A percentile compares a stretch with the other conserved stretches of the same genome.
These are phyloP conservation scores for Dryas drummondii DNA, from an alignment of 306 rosid species.

Conservation along the genomic window DNA sequence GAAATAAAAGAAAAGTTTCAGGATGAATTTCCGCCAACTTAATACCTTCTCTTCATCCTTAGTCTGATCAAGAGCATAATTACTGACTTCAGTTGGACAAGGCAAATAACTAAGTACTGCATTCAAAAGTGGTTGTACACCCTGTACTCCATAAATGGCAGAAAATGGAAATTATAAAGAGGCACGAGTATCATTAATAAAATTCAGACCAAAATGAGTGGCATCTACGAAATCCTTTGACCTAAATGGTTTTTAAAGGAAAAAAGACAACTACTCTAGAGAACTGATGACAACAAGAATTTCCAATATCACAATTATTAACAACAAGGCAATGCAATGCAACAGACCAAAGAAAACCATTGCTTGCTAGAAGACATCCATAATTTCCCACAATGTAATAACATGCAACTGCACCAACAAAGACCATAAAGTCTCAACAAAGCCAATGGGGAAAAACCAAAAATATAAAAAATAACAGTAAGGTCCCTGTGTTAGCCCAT, in stretches of 20 bases:
- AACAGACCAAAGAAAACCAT: background rate
- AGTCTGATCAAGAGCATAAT: constrained; percentile 87
- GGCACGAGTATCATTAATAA: background rate
- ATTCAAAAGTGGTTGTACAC: constrained; percentile 94
- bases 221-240: background rate
- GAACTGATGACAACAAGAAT: background rate
- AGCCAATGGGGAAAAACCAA: background rate
- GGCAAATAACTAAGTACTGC: constrained; percentile 90
- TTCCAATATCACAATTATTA: background rate
- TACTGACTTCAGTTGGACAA: constrained; percentile 86
- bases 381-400: background rate
- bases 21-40: constrained; percentile 16
- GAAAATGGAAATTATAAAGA: constrained; percentile 16
- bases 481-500: background rate
- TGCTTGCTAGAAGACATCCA: background rate
- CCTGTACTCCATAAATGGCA: constrained; percentile 53
- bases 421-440: background rate
- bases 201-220: background rate
- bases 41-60: constrained; percentile 85
- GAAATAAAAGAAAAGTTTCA: constrained; percentile 1
- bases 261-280: background rate
- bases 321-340: background rate
- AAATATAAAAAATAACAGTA: background rate
- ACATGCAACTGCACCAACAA: background rate
- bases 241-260: background rate